These are phyloP conservation scores for Magnusiomyces suaveolens DNA, from an alignment of 1,139 yeast species.

Conservation along the genomic window DNA sequence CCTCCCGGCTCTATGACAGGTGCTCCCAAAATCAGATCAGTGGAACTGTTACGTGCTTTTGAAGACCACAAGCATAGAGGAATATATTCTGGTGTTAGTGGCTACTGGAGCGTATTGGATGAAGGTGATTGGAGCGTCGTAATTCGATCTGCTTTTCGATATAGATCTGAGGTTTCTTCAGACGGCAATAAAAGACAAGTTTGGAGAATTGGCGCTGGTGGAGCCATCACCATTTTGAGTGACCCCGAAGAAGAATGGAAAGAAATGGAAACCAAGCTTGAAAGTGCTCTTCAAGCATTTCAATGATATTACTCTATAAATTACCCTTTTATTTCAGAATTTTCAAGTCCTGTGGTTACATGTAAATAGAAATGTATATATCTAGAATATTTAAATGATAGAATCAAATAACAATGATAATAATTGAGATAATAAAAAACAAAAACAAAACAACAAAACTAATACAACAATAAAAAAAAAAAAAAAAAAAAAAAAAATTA, in stretches of 20 bases:
- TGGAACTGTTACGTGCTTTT: constrained; percentile 57
- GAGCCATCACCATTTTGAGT: constrained; percentile 89
- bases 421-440: not conserved
- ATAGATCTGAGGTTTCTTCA: constrained; percentile 31
- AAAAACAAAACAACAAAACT: not conserved
- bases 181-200: constrained; percentile 21
- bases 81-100: constrained; percentile 86
- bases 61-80: constrained; percentile 58
- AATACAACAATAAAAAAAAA: not conserved
- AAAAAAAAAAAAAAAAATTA: not conserved
- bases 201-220: constrained; percentile 97
- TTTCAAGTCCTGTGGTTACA: not conserved
- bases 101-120: constrained; percentile 87
- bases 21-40: constrained; percentile 92
- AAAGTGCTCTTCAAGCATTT: constrained; percentile 47
- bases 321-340: no score
- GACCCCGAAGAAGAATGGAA: constrained; percentile 79
- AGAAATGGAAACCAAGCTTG: constrained; percentile 75
- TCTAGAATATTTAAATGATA: not conserved
- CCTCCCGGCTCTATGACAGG: constrained; percentile 99
- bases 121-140: constrained; percentile 95
- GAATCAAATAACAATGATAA: not conserved
- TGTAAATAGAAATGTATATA: not conserved
- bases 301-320: constrained; percentile 12
- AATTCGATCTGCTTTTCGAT: constrained; percentile 72